Conservation (phyloP, 495 filamentous ascomycete genomes). For the Xylaria flabelliformis region DNA sequence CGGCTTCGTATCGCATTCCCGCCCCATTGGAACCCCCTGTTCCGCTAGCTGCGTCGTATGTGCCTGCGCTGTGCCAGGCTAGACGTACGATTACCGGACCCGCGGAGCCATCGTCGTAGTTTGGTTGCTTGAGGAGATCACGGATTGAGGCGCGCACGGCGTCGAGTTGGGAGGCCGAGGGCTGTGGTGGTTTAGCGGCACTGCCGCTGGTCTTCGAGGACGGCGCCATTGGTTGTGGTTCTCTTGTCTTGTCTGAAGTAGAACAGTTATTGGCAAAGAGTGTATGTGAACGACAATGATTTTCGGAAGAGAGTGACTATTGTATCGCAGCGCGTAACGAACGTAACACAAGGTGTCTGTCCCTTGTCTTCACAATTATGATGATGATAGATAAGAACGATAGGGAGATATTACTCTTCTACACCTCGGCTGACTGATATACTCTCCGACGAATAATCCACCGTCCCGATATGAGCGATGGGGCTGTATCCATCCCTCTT, state of each 20-base stretch:
- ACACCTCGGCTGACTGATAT: slow-evolving; percentile 2
- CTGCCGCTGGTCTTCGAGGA: not conserved
- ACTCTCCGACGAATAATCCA: not conserved
- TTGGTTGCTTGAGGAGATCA: slow-evolving; percentile 57
- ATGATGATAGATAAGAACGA: not conserved
- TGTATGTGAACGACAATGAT: no score
- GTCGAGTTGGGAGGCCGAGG: slow-evolving; percentile 7
- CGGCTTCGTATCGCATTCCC: slow-evolving; percentile 68
- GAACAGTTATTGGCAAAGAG: not conserved
- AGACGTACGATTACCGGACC: slow-evolving; percentile 68
- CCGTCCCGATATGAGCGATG: not conserved
- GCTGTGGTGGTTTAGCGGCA: not conserved
- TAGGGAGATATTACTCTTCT: not conserved
- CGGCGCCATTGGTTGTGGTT: not conserved
- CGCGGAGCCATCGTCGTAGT: slow-evolving; percentile 67
- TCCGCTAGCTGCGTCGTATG: slow-evolving; percentile 62
- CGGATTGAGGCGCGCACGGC: slow-evolving; percentile 23
- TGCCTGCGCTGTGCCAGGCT: slow-evolving; percentile 69
- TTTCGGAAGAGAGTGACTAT: not conserved
- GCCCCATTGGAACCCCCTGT: slow-evolving; percentile 70
- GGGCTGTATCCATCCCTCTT: slow-evolving; percentile 19
- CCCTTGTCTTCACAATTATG: not conserved
- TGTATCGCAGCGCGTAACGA: not conserved
- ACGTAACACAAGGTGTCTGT: not conserved
- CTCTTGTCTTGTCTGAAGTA: not conserved